These are phyloP conservation scores for Cardiospermum halicacabum DNA, from an alignment of 345 rosid genomes.

Conservation along the genomic window DNA sequence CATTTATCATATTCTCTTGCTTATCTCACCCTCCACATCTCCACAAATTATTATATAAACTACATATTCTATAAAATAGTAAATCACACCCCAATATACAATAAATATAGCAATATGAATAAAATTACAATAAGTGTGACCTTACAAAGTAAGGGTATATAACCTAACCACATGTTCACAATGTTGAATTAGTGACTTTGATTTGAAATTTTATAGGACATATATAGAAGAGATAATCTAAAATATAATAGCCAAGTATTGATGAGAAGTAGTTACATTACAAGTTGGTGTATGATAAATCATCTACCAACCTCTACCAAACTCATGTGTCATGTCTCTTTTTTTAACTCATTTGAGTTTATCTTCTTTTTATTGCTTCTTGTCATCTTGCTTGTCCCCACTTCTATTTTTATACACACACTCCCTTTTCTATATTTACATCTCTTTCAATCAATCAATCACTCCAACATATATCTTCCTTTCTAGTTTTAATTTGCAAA, in stretches of 20 bases:
- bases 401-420: not conserved
- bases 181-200: no score
- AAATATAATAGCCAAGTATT: not conserved
- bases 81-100: no score
- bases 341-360: not conserved
- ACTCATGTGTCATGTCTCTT: not conserved
- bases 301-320: constrained; percentile 11
- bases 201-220: not conserved
- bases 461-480: no score
- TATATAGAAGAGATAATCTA: not conserved
- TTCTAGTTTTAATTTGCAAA: no score
- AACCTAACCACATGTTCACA: no score
- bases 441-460: no score
- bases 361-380: not conserved
- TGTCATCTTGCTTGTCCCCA: not conserved
- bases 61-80: no score
- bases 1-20: not conserved
- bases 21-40: constrained; percentile 3
- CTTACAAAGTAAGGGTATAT: no score
- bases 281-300: constrained; percentile 12
- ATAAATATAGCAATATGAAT: no score
- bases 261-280: constrained; percentile 16
- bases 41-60: no score
- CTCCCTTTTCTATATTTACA: no score
- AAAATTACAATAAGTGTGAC: no score